Percentiles rank a stretch among this genome's conserved stretches.
These are phyloP conservation scores for Fraxinus paxiana DNA, from an alignment of 305 asterid species.

Conservation along the genomic window DNA sequence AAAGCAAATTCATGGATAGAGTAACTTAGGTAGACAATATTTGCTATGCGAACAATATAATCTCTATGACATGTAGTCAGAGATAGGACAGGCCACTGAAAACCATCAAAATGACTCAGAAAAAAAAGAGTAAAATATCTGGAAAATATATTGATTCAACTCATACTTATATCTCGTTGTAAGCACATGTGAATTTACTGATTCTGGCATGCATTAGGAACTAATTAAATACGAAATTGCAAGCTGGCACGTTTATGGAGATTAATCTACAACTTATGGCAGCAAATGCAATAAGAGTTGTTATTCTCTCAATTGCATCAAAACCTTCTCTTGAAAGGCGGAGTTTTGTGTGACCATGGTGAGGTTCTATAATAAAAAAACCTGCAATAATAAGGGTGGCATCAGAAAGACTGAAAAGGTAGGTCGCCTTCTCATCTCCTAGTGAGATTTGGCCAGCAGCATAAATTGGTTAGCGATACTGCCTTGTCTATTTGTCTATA, in stretches of 20 bases:
- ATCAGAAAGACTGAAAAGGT: conserved; percentile 4
- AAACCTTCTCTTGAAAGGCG: conserved; percentile 87
- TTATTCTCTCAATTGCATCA: conserved; percentile 83
- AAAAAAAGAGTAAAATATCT: neutral
- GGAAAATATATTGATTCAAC: neutral
- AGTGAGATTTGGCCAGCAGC: conserved; percentile 1
- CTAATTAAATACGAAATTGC: neutral
- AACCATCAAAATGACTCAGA: too few species aligned
- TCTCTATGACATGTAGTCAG: neutral
- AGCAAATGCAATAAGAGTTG: conserved; percentile 82
- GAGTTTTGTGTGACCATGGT: conserved; percentile 95
- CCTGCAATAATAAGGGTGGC: conserved; percentile 34
- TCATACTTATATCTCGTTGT: neutral
- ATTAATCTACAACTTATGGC: conserved; percentile 61
- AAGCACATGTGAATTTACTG: neutral
- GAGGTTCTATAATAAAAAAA: conserved; percentile 84
- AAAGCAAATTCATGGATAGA: neutral
- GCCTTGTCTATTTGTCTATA: neutral
- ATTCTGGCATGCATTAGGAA: neutral
- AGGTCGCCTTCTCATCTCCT: neutral
- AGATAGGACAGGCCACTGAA: neutral
- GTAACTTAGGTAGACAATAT: neutral
- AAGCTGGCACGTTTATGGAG: neutral
- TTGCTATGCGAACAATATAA: neutral
- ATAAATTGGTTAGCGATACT: neutral